phyloP scores from a whole-genome alignment of 768 basidiomycete genomes.

The Lactarius indigo region DNA sequence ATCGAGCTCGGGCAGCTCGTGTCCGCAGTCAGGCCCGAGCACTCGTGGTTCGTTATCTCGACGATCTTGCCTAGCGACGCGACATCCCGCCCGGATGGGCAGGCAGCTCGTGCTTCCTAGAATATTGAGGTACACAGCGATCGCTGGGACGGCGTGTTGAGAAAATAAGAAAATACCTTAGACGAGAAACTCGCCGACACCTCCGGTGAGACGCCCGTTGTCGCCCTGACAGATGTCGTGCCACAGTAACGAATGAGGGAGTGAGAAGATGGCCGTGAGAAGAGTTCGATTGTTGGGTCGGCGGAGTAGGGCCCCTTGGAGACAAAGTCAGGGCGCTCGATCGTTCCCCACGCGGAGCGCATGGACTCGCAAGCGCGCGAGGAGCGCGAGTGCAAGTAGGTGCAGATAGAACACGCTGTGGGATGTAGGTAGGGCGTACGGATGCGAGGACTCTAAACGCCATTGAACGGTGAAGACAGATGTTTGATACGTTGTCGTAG shows the following conservation, averaged over 20 bases:
- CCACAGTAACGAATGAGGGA: no score
- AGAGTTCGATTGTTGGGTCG: background rate
- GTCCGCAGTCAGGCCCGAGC: constrained; percentile 29
- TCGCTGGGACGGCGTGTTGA: constrained; percentile 32
- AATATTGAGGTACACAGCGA: constrained; percentile 35
- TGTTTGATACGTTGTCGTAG: no score
- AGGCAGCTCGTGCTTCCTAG: constrained; percentile 33
- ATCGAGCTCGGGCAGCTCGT: constrained; percentile 36
- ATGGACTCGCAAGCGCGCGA: background rate
- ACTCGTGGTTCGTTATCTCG: constrained; percentile 28
- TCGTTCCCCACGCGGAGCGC: no score
- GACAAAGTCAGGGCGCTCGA: background rate
- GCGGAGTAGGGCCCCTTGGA: background rate
- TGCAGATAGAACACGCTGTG: background rate
- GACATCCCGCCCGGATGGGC: constrained; percentile 39
- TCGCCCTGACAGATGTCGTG: no score
- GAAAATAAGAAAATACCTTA: background rate
- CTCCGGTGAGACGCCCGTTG: no score
- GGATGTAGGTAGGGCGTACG: background rate
- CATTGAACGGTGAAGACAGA: no score
- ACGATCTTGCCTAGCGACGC: constrained; percentile 38
- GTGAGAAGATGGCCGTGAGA: no score
- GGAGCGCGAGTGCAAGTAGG: background rate
- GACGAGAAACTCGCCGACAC: background rate
- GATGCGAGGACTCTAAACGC: background rate